These are phyloP conservation scores for Fraxinus greggii DNA, from an alignment of 305 asterid genomes.

Conservation along the genomic window DNA sequence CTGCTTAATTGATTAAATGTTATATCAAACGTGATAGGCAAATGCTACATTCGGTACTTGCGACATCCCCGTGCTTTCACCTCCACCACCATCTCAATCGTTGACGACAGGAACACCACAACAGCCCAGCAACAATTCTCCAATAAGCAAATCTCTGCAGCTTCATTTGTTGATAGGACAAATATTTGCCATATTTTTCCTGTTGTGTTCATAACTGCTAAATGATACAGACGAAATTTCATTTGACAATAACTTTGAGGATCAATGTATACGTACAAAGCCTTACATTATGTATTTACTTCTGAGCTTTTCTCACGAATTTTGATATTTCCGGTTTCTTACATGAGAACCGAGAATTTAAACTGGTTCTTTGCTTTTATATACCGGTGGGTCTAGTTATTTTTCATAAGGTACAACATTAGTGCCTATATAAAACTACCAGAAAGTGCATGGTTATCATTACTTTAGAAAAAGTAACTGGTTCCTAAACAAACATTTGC, in stretches of 20 bases:
- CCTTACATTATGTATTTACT: not conserved
- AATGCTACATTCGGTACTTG: constrained; percentile 60
- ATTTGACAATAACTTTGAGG: not conserved
- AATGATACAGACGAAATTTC: not conserved
- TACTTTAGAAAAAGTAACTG: not conserved
- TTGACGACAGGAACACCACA: constrained; percentile 17
- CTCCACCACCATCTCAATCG: constrained; percentile 52
- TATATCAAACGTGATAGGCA: constrained; percentile 38
- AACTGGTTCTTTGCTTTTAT: not conserved
- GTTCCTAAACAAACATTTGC: not conserved
- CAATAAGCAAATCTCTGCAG: constrained; percentile 24
- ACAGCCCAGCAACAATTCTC: constrained; percentile 32
- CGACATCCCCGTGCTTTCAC: constrained; percentile 58
- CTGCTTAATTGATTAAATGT: not conserved
- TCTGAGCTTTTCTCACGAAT: not conserved
- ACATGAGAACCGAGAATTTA: not conserved
- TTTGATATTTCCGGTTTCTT: not conserved
- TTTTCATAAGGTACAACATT: not conserved
- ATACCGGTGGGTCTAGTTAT: not conserved
- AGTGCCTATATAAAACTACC: not conserved
- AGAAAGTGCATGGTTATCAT: not conserved
- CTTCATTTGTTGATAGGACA: constrained; percentile 40
- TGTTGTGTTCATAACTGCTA: constrained; percentile 29
- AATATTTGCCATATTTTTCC: constrained; percentile 28
- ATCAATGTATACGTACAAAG: not conserved